Evolutionary conservation across 805 yeast genomes (phyloP).

Genomic region (Metschnikowia drakensbergensis): DNA sequence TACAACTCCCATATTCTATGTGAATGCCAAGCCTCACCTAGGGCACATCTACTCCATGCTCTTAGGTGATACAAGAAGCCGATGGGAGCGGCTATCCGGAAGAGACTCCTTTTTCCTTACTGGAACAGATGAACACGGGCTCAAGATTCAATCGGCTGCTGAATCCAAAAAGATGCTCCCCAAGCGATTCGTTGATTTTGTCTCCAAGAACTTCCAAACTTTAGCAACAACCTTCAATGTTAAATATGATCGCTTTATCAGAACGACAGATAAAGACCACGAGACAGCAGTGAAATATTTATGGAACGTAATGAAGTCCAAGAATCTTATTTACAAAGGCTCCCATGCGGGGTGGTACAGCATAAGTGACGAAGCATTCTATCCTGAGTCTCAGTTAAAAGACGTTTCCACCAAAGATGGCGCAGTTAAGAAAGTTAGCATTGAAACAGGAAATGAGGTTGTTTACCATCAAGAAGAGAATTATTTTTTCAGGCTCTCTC

Average conservation of each 20-base stretch:
- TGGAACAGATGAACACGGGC: constrained; percentile 97
- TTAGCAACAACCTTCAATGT: constrained; percentile 61
- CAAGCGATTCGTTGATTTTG: constrained; percentile 65
- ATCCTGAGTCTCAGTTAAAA: constrained; percentile 73
- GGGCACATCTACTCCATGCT: constrained; percentile 92
- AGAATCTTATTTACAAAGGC: constrained; percentile 75
- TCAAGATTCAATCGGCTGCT: constrained; percentile 89
- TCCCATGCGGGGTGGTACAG: constrained; percentile 93
- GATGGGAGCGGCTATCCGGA: constrained; percentile 59
- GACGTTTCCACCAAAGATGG: constrained; percentile 25
- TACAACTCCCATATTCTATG: constrained; percentile 94
- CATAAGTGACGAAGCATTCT: constrained; percentile 89
- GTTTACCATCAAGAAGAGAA: constrained; percentile 73
- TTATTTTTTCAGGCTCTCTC: constrained; percentile 75
- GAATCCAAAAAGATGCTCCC: constrained; percentile 46
- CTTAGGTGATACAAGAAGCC: constrained; percentile 68
- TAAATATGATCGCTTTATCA: constrained; percentile 68
- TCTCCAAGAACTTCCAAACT: constrained; percentile 58
- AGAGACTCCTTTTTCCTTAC: constrained; percentile 58
- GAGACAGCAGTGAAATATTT: constrained; percentile 55
- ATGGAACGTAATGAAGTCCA: constrained; percentile 60
- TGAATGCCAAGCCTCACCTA: constrained; percentile 89
- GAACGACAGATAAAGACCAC: constrained; percentile 90
- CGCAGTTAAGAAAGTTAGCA: constrained; percentile 39
- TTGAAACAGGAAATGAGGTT: constrained; percentile 76